A percentile compares a stretch with the other conserved stretches of the same genome.
Conservation (phyloP, 2,329 filamentous ascomycete genomes). For the Fusarium vanettenii region DNA sequence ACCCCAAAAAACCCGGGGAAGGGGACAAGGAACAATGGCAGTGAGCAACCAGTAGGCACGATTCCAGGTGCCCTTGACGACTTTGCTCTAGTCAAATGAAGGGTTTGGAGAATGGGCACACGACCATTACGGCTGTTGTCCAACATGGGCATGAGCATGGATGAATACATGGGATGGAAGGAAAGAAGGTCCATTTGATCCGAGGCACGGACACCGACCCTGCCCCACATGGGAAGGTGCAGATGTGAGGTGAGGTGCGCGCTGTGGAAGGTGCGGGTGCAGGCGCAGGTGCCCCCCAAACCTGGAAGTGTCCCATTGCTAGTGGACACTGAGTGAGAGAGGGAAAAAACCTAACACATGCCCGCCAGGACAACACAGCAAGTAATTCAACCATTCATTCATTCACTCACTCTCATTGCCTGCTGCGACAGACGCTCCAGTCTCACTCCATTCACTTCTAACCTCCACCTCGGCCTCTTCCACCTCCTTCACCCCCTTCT, state of each 20-base stretch:
- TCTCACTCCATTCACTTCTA: slow-evolving; percentile 5
- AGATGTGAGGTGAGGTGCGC: slow-evolving; percentile 11
- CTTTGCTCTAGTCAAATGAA: slow-evolving; percentile 1
- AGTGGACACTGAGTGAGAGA: slow-evolving; percentile 11
- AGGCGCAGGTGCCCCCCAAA: background rate
- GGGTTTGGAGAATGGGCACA: slow-evolving; percentile 22
- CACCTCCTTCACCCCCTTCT: slow-evolving; percentile 2
- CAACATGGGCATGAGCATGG: background rate
- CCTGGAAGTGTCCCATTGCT: background rate
- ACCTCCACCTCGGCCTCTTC: slow-evolving; percentile 1
- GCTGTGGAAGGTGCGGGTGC: background rate
- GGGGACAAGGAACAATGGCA: background rate
- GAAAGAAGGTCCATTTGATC: slow-evolving; percentile 26
- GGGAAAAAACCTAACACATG: background rate
- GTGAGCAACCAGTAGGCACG: slow-evolving; percentile 15
- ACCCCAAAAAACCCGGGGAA: slow-evolving; percentile 34
- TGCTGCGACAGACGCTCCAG: background rate
- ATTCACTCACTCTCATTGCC: slow-evolving; percentile 15
- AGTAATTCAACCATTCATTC: slow-evolving; percentile 23
- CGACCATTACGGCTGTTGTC: background rate
- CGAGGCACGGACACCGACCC: slow-evolving; percentile 7
- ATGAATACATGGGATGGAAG: background rate
- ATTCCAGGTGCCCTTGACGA: slow-evolving; percentile 4
- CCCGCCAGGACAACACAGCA: slow-evolving; percentile 6
- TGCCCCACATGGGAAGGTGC: slow-evolving; percentile 26